Evolutionary conservation across 2,329 filamentous ascomycete genomes (phyloP), one percentile per base, ranked within the genome.

Genomic region (Exophiala alcalophila): DNA sequence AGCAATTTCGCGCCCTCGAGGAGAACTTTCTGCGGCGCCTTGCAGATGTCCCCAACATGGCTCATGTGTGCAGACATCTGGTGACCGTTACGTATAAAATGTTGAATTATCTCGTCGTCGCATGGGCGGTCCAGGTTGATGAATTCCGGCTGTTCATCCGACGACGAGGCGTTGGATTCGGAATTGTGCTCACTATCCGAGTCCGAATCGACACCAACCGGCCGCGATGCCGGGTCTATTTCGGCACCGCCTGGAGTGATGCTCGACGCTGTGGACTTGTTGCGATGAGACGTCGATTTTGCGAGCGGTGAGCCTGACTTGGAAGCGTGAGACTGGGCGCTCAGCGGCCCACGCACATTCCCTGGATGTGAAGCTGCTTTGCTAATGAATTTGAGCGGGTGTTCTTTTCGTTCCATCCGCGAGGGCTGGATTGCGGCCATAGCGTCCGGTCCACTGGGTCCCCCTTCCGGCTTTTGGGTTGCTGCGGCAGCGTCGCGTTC

Each of bases 31-130:
- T 48, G 42, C 4, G 51, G 49, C 7, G 50, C 37, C 29, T 52
- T 44, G 38, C 49, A 54, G 18, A 56, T 52, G 26, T 78, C 69
- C 0, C 76, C 76, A 1, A 78, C 72, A 3, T 72, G 73, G 6
- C 66, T 70, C 6, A 79, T 64, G 46, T 72, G 68, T 1, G 69
- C 74, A 12, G 62, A 64, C 69, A 80, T 76, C 3, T 53, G 61
- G 20, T 68, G 61, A 0, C 76, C 76, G 11, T 68, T 62, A 8
- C 69, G 63, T 0, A 80, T 73, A 55, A 75, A 80, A 2, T 71
- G 59, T 51, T 80, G 76, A 1, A 78, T 74, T 34, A 79, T 65
- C 52, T 79, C 76, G 54, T 80, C 77, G 48, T 79, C 74, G 2
- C 69, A 69, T 0, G 76, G 76, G 7, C 75, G 64, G 42, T 80